A percentile compares a stretch with the other conserved stretches of the same genome.
Evolutionary conservation across 495 filamentous ascomycete species (phyloP).

Genomic region (Penicillium angulare): DNA sequence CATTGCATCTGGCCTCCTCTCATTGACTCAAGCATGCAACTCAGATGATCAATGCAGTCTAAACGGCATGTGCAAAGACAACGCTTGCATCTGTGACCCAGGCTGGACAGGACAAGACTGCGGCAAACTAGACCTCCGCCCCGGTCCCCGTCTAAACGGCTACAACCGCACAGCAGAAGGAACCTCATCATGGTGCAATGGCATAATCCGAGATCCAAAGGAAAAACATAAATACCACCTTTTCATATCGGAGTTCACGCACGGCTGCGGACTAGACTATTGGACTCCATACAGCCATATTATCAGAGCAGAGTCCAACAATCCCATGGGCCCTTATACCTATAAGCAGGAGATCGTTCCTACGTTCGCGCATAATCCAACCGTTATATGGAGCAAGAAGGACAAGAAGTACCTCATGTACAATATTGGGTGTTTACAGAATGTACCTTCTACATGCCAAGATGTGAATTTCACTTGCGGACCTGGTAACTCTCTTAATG

Average conservation of each 20-base stretch:
- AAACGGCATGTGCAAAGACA: slow-evolving; percentile 31
- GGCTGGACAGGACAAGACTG: slow-evolving; percentile 39
- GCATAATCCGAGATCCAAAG: slow-evolving; percentile 34
- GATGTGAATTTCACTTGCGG: slow-evolving; percentile 16
- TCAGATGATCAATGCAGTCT: slow-evolving; percentile 43
- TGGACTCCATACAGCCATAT: slow-evolving; percentile 38
- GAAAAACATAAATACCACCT: slow-evolving; percentile 30
- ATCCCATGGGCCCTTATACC: slow-evolving; percentile 35
- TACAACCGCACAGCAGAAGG: slow-evolving; percentile 35
- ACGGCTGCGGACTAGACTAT: slow-evolving; percentile 35
- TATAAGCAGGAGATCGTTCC: slow-evolving; percentile 28
- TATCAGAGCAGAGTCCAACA: slow-evolving; percentile 36
- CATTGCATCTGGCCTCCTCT: background rate
- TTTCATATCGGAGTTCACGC: slow-evolving; percentile 31
- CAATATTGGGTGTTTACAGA: slow-evolving; percentile 29
- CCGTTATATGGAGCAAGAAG: slow-evolving; percentile 31
- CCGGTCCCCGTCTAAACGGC: slow-evolving; percentile 26
- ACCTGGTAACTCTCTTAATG: slow-evolving; percentile 14
- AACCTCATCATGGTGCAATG: slow-evolving; percentile 38
- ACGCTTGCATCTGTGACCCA: slow-evolving; percentile 32
- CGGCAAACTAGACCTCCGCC: slow-evolving; percentile 34
- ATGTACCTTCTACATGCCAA: slow-evolving; percentile 3
- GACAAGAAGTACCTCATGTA: slow-evolving; percentile 35
- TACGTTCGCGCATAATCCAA: slow-evolving; percentile 39
- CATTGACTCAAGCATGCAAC: slow-evolving; percentile 11